A percentile compares a stretch with the other conserved stretches of the same genome.
These are phyloP conservation scores for Cucumis variabilis DNA, from an alignment of 331 rosid species.

Conservation along the genomic window DNA sequence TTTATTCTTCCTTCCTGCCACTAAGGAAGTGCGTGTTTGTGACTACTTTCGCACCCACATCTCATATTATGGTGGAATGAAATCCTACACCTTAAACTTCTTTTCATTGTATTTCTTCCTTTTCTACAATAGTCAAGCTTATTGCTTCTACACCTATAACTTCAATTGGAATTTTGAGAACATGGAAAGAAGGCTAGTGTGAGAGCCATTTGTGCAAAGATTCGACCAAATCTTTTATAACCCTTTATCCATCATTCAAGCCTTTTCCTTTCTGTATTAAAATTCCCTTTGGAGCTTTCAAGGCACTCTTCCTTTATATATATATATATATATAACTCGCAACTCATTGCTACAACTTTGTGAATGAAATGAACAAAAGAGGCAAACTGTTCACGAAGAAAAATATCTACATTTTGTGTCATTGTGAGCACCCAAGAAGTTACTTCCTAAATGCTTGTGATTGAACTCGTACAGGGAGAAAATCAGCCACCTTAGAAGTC, in stretches of 20 bases:
- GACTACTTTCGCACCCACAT: background rate
- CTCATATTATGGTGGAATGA: background rate
- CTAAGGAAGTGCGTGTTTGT: background rate
- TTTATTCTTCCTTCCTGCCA: background rate
- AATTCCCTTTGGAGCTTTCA: too few species aligned
- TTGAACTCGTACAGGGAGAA: constrained; percentile 6
- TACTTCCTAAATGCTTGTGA: background rate
- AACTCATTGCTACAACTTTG: too few species aligned
- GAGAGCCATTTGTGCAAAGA: too few species aligned
- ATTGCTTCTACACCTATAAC: background rate
- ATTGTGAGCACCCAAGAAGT: background rate
- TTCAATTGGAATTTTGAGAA: background rate
- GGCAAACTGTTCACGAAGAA: too few species aligned
- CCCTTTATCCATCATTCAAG: too few species aligned
- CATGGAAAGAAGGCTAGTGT: too few species aligned
- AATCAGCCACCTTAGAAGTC: background rate
- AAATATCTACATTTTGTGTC: background rate
- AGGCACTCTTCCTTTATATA: too few species aligned
- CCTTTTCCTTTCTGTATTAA: too few species aligned
- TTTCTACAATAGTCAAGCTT: background rate
- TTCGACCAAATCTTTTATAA: too few species aligned
- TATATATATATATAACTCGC: too few species aligned
- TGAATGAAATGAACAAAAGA: background rate
- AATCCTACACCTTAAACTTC: background rate
- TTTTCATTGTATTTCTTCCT: background rate